Evolutionary conservation across 495 filamentous ascomycete genomes (phyloP).

Genomic region (Friedmanniomyces endolithicus): DNA sequence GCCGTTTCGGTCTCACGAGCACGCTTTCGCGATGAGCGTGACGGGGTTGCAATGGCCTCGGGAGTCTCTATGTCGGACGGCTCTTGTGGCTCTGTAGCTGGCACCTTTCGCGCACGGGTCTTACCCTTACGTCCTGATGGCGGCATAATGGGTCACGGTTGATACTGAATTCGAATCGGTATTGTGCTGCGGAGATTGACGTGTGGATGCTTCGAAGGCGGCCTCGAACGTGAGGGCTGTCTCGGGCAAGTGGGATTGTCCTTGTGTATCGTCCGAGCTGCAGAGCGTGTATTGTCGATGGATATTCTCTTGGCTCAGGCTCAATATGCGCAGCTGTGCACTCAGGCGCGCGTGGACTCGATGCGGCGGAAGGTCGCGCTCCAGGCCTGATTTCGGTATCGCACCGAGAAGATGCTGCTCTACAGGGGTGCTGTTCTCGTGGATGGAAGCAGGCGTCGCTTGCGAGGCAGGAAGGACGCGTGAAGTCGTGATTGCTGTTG

Average conservation of each 20-base stretch:
- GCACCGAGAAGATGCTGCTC: no score
- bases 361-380: neutral
- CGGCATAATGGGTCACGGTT: constrained; percentile 3
- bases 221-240: neutral
- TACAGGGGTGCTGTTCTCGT: no score
- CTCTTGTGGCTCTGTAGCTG: constrained; percentile 12
- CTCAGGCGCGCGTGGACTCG: neutral
- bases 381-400: neutral
- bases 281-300: neutral
- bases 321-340: neutral
- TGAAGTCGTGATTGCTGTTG: no score
- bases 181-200: neutral
- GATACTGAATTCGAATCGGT: neutral
- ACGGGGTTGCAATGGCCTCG: constrained; percentile 30
- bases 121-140: constrained; percentile 20
- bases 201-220: neutral
- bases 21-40: constrained; percentile 27
- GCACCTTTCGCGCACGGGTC: constrained; percentile 10
- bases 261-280: neutral
- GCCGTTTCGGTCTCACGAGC: constrained; percentile 10
- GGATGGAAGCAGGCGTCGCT: no score
- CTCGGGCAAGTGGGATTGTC: neutral
- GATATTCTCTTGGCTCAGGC: neutral
- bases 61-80: constrained; percentile 29
- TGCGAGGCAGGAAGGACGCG: no score